Conservation (phyloP, 805 yeast genomes). For the Metschnikowia lunata region DNA sequence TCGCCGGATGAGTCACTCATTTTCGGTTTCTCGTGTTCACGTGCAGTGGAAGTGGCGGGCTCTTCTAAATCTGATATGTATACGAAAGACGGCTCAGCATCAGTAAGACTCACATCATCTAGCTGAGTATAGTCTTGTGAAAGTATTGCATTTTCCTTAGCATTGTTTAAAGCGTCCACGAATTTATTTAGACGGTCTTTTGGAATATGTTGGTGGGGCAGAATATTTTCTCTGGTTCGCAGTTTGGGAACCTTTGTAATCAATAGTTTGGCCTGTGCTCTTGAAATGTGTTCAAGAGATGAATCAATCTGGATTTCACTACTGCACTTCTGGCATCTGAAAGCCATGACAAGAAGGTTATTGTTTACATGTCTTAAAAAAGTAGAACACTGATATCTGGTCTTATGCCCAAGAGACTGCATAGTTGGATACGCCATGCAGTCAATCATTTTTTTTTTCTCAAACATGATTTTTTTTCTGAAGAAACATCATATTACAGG, state of each 20-base stretch:
- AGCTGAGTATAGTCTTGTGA: neutral
- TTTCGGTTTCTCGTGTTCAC: conserved; percentile 6
- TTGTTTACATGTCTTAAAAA: no score
- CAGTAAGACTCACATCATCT: neutral
- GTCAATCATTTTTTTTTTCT: no score
- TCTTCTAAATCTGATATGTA: conserved; percentile 20
- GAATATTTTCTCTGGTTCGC: conserved; percentile 18
- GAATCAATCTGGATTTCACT: conserved; percentile 54
- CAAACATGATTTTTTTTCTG: no score
- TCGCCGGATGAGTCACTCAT: neutral
- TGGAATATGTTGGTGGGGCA: conserved; percentile 34
- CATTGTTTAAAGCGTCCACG: conserved; percentile 12
- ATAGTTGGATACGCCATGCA: no score
- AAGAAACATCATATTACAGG: no score
- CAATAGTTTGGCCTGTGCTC: conserved; percentile 53
- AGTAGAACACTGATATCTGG: no score
- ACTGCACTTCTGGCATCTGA: conserved; percentile 58
- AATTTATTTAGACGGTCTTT: conserved; percentile 28
- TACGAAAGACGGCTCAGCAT: conserved; percentile 12
- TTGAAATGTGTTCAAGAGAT: conserved; percentile 47
- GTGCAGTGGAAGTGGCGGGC: conserved; percentile 11
- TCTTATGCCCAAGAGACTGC: no score
- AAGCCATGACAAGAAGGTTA: conserved; percentile 9
- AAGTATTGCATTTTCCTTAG: neutral
- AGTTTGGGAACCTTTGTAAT: conserved; percentile 28